Base-by-base conservation (phyloP, 2,329 filamentous ascomycete species). In the Phaeosphaeria sp. region DNA sequence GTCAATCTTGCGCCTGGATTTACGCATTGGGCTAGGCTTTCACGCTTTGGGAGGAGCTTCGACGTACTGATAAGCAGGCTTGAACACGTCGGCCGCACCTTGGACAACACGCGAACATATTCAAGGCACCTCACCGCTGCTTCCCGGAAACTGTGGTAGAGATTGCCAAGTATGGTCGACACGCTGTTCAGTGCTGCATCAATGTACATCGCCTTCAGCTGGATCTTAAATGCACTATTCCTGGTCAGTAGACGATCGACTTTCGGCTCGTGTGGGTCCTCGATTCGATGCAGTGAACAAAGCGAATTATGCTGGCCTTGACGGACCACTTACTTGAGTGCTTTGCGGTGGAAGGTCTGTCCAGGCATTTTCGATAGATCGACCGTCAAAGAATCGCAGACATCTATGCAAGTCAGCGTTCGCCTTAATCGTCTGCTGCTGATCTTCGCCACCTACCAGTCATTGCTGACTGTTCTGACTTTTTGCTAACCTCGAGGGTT, bases 191-290 rank as follows among this genome's bases (percentile, higher is more conserved):
- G 89, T 3, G 83, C 78, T 4, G 90, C 91, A 74, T 96, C 92
- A 67, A 91, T 89, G 74, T 92, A 90, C 88, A 96, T 93, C 50
- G 87, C 82, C 67, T 95, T 90, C 51, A 93, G 89, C 73, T 96
- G 92, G 52, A 95, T 87, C 74, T 93, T 93, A 81, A 98, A 92
- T 3, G 87, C 80, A 69, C 80, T 82, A 59, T 59, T 66, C 55
- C 58, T 10, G 30, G 58, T 71, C 52, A 67, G 63, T 54, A 51
- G 39, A 66, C 44, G 50, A 33, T 60, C 54, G 44, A 44, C 23
- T 44, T 44, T 22, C 47, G 54, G 42, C 47, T 42, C 39, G 39
- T n/a, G 44, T 23, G 55, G 46, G 41, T 44, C 22, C 46, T 46
- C 39, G 46, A 52, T 20, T 51, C 33, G 42, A 39, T 15, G n/a